Evolutionary conservation across 2,329 filamentous ascomycete genomes (phyloP).

Genomic region (Diplodia sapinea): DNA sequence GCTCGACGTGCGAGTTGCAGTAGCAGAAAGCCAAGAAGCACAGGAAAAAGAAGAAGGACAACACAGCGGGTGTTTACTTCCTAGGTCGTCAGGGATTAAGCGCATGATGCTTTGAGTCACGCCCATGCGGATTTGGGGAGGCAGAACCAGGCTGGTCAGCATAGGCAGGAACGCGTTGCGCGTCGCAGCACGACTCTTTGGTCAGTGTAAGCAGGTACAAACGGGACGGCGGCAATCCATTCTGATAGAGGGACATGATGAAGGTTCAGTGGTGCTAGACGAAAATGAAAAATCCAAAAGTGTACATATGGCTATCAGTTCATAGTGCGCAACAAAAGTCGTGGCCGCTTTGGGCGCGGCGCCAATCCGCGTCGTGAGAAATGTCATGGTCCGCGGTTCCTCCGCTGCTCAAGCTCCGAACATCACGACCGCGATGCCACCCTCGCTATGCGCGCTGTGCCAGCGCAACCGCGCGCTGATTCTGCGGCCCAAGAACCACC

Average conservation of each 20-base stretch:
- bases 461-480: constrained; percentile 80
- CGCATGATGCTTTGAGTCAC: not conserved
- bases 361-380: constrained; percentile 7
- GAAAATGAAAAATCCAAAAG: not conserved
- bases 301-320: too few relatives aligned
- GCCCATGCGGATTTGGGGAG: not conserved
- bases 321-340: constrained; percentile 5
- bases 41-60: not conserved
- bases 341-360: not conserved
- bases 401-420: constrained; percentile 9
- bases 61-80: not conserved
- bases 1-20: not conserved
- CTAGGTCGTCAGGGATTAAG: not conserved
- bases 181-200: not conserved
- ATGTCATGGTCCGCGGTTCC: not conserved
- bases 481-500: constrained; percentile 90
- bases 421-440: constrained; percentile 67
- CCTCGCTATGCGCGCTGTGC: constrained; percentile 77
- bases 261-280: not conserved
- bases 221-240: not conserved
- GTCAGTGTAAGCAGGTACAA: not conserved
- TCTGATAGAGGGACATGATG: not conserved
- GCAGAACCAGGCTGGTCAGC: not conserved
- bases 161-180: too few relatives aligned
- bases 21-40: too few relatives aligned